These are phyloP conservation scores for Gnomoniopsis smithogilvyi DNA, from an alignment of 2,329 filamentous ascomycete genomes.

Conservation along the genomic window DNA sequence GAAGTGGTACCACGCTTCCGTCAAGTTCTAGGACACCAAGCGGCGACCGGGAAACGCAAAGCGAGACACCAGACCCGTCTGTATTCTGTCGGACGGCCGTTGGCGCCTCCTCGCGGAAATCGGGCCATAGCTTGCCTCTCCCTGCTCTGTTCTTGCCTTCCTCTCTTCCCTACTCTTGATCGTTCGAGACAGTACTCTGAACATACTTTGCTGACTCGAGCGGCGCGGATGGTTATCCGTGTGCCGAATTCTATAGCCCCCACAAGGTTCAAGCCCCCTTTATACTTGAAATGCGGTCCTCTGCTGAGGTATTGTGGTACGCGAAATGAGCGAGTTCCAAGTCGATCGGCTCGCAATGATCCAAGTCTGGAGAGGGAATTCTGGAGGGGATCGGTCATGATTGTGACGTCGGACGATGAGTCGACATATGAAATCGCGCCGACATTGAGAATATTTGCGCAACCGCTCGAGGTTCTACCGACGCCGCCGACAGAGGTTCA, in stretches of 20 bases:
- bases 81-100: conserved; percentile 10
- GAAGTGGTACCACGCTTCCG: conserved; percentile 5
- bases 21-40: conserved; percentile 7
- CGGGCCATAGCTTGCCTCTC: neutral
- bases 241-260: conserved; percentile 37
- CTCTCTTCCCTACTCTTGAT: neutral
- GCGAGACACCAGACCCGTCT: conserved; percentile 15
- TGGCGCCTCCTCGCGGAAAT: neutral
- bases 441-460: conserved; percentile 78
- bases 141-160: conserved; percentile 1
- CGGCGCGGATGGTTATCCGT: conserved; percentile 49
- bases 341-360: conserved; percentile 34
- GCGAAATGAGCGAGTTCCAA: conserved; percentile 54
- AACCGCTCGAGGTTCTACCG: conserved; percentile 78
- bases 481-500: conserved; percentile 70
- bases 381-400: conserved; percentile 94
- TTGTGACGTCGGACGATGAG: conserved; percentile 81
- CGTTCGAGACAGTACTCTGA: neutral
- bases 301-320: conserved; percentile 87
- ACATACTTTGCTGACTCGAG: conserved; percentile 55
- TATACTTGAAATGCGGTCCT: conserved; percentile 88
- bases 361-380: conserved; percentile 61
- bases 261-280: conserved; percentile 75
- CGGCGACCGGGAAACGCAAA: conserved; percentile 12
- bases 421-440: conserved; percentile 81